These are phyloP conservation scores for Triticum timopheevii DNA, from an alignment of 176 grass and related monocot species.

Conservation along the genomic window DNA sequence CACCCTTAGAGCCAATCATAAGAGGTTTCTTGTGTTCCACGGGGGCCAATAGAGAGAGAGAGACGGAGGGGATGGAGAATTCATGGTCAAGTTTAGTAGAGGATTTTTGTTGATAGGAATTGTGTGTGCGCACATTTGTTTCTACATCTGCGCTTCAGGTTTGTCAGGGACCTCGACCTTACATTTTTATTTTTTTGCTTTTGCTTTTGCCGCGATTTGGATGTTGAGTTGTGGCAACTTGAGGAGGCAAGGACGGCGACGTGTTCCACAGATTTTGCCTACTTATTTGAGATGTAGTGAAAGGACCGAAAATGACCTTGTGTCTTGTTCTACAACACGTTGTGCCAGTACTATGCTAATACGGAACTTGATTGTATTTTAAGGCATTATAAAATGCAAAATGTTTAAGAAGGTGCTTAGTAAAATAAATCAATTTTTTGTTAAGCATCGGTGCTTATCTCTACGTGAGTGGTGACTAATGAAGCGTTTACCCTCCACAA, in stretches of 20 bases:
- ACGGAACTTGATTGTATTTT: too few species aligned
- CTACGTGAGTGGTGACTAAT: too few species aligned
- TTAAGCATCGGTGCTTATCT: too few species aligned
- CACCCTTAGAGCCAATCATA: conserved; percentile 27
- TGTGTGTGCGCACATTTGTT: neutral
- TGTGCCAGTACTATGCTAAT: too few species aligned
- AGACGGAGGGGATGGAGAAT: neutral
- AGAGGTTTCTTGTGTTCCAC: neutral
- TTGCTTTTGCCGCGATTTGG: neutral
- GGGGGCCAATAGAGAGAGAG: neutral
- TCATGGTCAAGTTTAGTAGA: conserved; percentile 9
- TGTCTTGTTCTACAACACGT: neutral
- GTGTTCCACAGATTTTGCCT: neutral
- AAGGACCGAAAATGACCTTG: neutral
- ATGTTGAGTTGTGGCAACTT: neutral
- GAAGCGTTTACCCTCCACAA: too few species aligned
- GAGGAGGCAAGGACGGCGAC: neutral
- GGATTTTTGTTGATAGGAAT: neutral
- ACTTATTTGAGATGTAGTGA: neutral
- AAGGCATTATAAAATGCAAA: too few species aligned
- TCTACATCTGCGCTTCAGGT: neutral
- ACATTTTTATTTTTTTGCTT: neutral
- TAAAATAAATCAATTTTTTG: too few species aligned
- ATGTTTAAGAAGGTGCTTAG: too few species aligned
- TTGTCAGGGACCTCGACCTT: neutral